Evolutionary conservation across 805 yeast genomes (phyloP).

Genomic region (Candida awuae): DNA sequence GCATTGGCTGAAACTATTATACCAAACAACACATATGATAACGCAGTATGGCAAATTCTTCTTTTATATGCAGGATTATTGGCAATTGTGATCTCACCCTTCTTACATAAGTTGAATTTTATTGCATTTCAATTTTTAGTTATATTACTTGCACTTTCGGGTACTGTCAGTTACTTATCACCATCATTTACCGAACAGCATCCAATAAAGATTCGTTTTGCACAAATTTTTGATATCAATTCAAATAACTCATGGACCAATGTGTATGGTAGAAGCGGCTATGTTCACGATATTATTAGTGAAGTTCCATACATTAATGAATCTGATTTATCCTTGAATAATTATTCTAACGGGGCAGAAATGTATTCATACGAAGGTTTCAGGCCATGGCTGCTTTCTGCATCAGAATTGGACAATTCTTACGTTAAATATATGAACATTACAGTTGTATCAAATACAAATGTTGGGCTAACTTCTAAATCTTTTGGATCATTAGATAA

Average conservation of each 20-base stretch:
- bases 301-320: conserved; percentile 54
- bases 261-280: conserved; percentile 40
- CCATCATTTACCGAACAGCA: conserved; percentile 52
- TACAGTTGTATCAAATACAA: conserved; percentile 43
- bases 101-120: conserved; percentile 58
- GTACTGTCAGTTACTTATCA: conserved; percentile 31
- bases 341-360: conserved; percentile 39
- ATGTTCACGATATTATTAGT: conserved; percentile 36
- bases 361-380: conserved; percentile 44
- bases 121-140: conserved; percentile 39
- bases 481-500: conserved; percentile 19
- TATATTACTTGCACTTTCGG: conserved; percentile 31
- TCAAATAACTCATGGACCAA: conserved; percentile 11
- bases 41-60: conserved; percentile 30
- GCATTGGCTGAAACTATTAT: conserved; percentile 66
- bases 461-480: conserved; percentile 15
- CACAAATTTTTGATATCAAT: conserved; percentile 50
- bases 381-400: conserved; percentile 41
- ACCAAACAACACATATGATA: conserved; percentile 46
- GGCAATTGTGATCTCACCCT: conserved; percentile 53
- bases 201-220: conserved; percentile 68
- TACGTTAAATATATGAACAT: conserved; percentile 41
- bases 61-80: conserved; percentile 31
- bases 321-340: conserved; percentile 23
- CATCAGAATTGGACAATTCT: conserved; percentile 26